Evolutionary conservation across 148 eudicot genomes (phyloP), one percentile per base, ranked within the genome.

Genomic region (Chenopodium suecicum): DNA sequence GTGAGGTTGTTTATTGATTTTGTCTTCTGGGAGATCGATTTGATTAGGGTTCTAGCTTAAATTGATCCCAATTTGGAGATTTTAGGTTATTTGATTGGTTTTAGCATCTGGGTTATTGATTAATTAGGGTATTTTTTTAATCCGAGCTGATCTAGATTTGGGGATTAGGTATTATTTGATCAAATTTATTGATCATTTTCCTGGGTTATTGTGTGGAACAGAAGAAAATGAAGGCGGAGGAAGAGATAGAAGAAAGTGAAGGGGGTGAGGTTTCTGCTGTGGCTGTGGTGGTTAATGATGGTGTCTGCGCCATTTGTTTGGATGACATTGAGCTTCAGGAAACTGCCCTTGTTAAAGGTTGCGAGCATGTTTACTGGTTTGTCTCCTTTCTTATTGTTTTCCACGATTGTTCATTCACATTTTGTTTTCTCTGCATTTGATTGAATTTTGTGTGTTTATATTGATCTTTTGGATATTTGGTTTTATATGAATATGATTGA

Each of bases 361-460:
- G 99, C 97, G 98, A 96, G 89, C 99, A 96, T 79, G 94, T 97
- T 77, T 96, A 94, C 97, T 96, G 98, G 99, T 96, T 91, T 89
- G 97, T 96, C 89, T 79, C 64, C 62, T 76, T 47, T 37, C 27
- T 52, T 60, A 29, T 32, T 69, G 0, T 70, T 29, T 78, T 20
- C 47, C 11, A 5, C 3, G 66, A 12, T 25, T 17, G 44, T 22
- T 11, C n/a, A 63, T 22, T 16, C 34, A 70, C 23, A 13, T 7
- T 6, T 62, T 73, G 19, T 68, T 47, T 78, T 67, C 27, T 1
- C 17, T 54, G 16, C 46, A 50, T 27, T 75, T 16, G 32, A 12
- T 74, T 14, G 56, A n/a, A 37, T 5, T 23, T 16, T 67, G 27
- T 13, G 27, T 48, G 13, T 23, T 73, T 23, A 11, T 16, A 41